phyloP scores from a whole-genome alignment of 257 asterid species.

The Leonotis leonurus region DNA sequence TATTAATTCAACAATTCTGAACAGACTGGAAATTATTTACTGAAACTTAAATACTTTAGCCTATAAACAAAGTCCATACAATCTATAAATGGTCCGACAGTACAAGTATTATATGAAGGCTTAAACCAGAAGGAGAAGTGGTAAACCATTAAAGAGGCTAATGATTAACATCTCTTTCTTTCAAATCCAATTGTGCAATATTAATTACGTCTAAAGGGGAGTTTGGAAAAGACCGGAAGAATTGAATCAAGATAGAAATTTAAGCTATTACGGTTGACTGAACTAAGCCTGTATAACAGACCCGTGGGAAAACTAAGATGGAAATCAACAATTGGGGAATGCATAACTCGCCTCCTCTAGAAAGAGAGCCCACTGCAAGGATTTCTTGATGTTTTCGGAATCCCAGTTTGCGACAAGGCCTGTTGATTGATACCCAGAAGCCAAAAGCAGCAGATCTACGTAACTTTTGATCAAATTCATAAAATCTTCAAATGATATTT shows the following conservation, averaged over 20 bases:
- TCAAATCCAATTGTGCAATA: no score
- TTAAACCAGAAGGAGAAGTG: no score
- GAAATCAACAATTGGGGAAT: not conserved
- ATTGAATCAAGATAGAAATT: no score
- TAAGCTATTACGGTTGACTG: not conserved
- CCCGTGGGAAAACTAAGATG: not conserved
- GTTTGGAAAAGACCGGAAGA: no score
- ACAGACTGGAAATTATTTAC: not conserved
- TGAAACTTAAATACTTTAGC: not conserved
- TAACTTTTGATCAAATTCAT: constrained; percentile 42
- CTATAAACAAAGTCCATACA: not conserved
- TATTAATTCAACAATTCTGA: not conserved
- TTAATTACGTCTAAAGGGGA: no score
- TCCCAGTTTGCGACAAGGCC: constrained; percentile 70
- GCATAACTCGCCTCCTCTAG: constrained; percentile 40
- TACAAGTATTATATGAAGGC: not conserved
- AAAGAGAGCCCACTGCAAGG: constrained; percentile 64
- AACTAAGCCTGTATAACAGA: not conserved
- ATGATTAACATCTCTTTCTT: no score
- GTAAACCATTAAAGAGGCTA: no score
- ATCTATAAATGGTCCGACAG: not conserved
- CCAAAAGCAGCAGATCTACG: constrained; percentile 53
- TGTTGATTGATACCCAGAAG: constrained; percentile 71
- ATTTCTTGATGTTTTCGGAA: constrained; percentile 39
- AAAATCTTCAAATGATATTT: constrained; percentile 44